These are phyloP conservation scores for Neophaeococcomyces aloes DNA, from an alignment of 2,329 filamentous ascomycete species.

Conservation along the genomic window DNA sequence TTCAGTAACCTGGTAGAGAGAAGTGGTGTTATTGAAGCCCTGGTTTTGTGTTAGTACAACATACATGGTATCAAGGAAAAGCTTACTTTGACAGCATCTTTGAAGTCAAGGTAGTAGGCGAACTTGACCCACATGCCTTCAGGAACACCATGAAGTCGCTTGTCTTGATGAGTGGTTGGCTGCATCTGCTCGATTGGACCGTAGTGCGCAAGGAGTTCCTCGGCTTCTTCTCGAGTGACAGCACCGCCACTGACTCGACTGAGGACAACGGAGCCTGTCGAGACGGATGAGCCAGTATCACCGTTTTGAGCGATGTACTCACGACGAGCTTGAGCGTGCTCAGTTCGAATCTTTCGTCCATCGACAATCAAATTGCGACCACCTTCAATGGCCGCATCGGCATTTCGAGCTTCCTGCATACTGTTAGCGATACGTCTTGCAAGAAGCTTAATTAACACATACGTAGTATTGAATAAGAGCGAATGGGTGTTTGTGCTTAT, in stretches of 20 bases:
- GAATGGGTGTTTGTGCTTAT: constrained; percentile 27
- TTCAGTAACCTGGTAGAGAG: constrained; percentile 12
- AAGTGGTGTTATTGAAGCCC: constrained; percentile 12
- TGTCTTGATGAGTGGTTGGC: constrained; percentile 10
- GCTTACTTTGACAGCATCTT: constrained; percentile 19
- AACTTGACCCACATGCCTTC: constrained; percentile 18
- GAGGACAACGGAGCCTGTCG: constrained; percentile 18
- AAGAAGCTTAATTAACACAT: constrained; percentile 3
- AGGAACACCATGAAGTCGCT: constrained; percentile 4
- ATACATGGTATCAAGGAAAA: not conserved
- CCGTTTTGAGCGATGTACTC: constrained; percentile 9
- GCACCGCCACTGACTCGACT: constrained; percentile 12
- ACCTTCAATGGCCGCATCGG: constrained; percentile 20
- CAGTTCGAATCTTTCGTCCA: constrained; percentile 18
- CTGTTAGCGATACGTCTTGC: constrained; percentile 9
- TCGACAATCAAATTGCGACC: constrained; percentile 14
- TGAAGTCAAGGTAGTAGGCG: constrained; percentile 20
- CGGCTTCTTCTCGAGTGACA: constrained; percentile 16
- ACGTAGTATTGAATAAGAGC: constrained; percentile 33
- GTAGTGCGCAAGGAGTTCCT: constrained; percentile 13
- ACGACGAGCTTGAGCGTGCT: constrained; percentile 20
- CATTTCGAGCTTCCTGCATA: constrained; percentile 23
- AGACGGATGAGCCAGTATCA: constrained; percentile 7
- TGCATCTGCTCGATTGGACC: constrained; percentile 15
- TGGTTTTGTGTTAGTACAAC: constrained; percentile 1